These are phyloP conservation scores for Dactylellina drechsleri DNA, from an alignment of 2,329 filamentous ascomycete species.

Conservation along the genomic window DNA sequence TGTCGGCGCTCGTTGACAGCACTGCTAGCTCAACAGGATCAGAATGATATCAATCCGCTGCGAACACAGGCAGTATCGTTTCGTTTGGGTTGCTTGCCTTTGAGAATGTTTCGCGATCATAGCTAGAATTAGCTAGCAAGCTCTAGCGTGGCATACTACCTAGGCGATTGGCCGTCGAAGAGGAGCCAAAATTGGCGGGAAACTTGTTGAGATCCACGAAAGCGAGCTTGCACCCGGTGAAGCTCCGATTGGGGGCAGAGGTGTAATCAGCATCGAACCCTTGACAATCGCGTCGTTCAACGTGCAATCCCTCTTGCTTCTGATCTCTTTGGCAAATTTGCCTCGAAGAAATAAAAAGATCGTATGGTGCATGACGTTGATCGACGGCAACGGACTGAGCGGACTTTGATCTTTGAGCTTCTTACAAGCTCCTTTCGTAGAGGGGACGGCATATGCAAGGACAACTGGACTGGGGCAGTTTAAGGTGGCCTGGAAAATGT, in stretches of 20 bases:
- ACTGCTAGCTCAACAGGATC: background rate
- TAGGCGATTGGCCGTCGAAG: conserved; percentile 5
- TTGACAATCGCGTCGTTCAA: too few relatives aligned
- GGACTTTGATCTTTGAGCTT: background rate
- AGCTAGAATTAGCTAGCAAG: conserved; percentile 30
- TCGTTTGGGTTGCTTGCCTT: background rate
- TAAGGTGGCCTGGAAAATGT: conserved; percentile 21
- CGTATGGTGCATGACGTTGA: conserved; percentile 10
- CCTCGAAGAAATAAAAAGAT: too few relatives aligned
- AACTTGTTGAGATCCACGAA: too few relatives aligned
- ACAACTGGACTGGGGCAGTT: too few relatives aligned
- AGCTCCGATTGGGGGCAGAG: background rate
- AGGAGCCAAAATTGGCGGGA: conserved; percentile 7
- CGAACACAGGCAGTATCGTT: conserved; percentile 9
- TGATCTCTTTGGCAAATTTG: background rate
- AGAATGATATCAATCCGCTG: conserved; percentile 18
- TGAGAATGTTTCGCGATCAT: conserved; percentile 32
- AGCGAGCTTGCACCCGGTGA: background rate
- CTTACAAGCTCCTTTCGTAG: conserved; percentile 1
- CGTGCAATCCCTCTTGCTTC: too few relatives aligned
- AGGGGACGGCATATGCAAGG: background rate
- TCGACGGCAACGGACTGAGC: conserved; percentile 34
- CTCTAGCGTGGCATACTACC: conserved; percentile 7
- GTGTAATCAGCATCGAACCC: background rate
- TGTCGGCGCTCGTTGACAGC: conserved; percentile 12